Conservation (phyloP, 495 filamentous ascomycete genomes). For the Penicillium argentinense region DNA sequence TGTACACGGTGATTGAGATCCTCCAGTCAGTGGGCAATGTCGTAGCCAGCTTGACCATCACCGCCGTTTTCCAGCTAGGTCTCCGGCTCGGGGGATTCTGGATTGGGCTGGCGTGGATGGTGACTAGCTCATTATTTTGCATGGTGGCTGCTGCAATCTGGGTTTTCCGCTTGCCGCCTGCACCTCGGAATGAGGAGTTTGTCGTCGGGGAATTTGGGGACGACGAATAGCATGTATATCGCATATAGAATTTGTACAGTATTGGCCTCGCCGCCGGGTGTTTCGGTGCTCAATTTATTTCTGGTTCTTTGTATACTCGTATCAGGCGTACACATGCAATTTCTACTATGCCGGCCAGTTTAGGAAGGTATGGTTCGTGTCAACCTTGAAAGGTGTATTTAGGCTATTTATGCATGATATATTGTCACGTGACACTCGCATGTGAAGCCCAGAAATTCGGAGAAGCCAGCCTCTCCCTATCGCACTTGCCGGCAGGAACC, state of each 20-base stretch:
- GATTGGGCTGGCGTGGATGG: slow-evolving; percentile 56
- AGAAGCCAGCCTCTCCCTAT: not conserved
- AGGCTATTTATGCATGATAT: not conserved
- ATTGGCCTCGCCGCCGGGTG: slow-evolving; percentile 2
- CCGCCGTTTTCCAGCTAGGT: slow-evolving; percentile 53
- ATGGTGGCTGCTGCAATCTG: slow-evolving; percentile 40
- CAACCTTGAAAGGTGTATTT: too few species aligned
- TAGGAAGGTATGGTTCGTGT: too few species aligned
- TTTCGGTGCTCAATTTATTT: too few species aligned
- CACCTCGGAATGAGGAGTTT: slow-evolving; percentile 17
- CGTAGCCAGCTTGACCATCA: slow-evolving; percentile 52
- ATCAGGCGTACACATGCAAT: too few species aligned
- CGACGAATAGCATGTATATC: slow-evolving; percentile 3
- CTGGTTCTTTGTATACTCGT: too few species aligned
- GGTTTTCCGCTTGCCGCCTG: slow-evolving; percentile 36
- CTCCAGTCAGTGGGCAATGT: slow-evolving; percentile 56
- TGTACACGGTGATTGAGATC: slow-evolving; percentile 58
- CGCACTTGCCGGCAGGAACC: not conserved
- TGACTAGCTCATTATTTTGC: slow-evolving; percentile 43
- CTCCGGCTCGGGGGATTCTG: slow-evolving; percentile 48
- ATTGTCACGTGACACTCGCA: not conserved
- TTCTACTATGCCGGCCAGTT: too few species aligned
- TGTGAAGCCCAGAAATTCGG: slow-evolving; percentile 1
- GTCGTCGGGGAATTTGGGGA: slow-evolving; percentile 27
- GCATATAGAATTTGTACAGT: slow-evolving; percentile 20